Base-by-base conservation (phyloP, 2,329 filamentous ascomycete species). In the Neofusicoccum sp. region DNA sequence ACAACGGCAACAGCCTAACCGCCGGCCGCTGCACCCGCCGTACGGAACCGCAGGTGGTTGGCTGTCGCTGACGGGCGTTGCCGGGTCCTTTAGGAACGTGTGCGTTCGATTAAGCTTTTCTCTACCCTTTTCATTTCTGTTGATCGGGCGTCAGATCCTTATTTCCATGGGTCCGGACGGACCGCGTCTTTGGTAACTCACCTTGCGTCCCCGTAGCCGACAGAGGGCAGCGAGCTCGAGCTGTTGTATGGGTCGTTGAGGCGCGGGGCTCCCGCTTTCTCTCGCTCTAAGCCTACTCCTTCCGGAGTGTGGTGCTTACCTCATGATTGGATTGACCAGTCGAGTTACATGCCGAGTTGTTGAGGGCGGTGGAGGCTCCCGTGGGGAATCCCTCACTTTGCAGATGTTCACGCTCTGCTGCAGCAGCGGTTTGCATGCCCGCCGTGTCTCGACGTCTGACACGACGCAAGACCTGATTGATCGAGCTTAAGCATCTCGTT, bases 51-150 rank as follows among this genome's bases (percentile, higher is more conserved):
- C 33, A 24, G 20, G 11, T 54, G 36, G 48, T 40, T 54, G 20
- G 34, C 20, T 53, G 33, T 31, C 28, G 30, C n/a, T 6, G n/a
- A 14, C 3, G 20, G 24, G 49, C 49, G 26, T 31, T 28, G 12
- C 49, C 26, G 49, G 49, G 26, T 30, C 12, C 26, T 40, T 41
- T 41, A 54, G 49, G 36, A 54, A 31, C 53, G 38, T 26, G 53
- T 14, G 36, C 51, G 51, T 44, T 11, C 36, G 30, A n/a, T n/a
- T 47, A 47, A 58, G 40, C 43, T 58, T 58, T 45, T n/a, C 24
- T 28, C 28, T 58, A 30, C 54, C 40, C n/a, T 43, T 31, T n/a
- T 28, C 20, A 31, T 40, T 41, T 6, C 26, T 54, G 14, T 43
- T 33, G 36, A 56, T 30, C 20, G 33, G 34, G 33, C 34, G 28